A percentile compares a stretch with the other conserved stretches of the same genome.
phyloP scores from a whole-genome alignment of 805 yeast genomes.

The Saccharomycopsis fibuligera region DNA sequence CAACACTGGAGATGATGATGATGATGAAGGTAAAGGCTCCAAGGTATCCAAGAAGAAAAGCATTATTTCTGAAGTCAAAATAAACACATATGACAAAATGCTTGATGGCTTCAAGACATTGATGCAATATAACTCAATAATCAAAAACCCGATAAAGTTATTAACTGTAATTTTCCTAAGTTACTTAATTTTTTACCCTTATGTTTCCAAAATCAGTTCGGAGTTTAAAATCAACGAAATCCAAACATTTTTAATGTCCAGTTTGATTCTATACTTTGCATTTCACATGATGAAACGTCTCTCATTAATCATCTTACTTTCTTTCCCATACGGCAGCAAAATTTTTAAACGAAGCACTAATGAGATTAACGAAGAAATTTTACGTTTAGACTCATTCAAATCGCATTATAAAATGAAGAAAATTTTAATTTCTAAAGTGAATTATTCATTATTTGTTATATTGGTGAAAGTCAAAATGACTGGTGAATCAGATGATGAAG shows the following conservation, averaged over 20 bases:
- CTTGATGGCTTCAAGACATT: slow-evolving; percentile 1
- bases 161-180: slow-evolving; percentile 38
- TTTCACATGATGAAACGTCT: slow-evolving; percentile 46
- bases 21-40: neutral
- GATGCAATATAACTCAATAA: slow-evolving; percentile 1
- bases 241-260: slow-evolving; percentile 40
- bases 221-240: slow-evolving; percentile 36
- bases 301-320: slow-evolving; percentile 46
- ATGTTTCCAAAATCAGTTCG: slow-evolving; percentile 22
- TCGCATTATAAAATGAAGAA: slow-evolving; percentile 40
- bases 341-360: slow-evolving; percentile 32
- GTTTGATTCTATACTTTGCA: slow-evolving; percentile 41
- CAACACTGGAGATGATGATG: slow-evolving; percentile 3
- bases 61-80: neutral
- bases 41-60: neutral
- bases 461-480: slow-evolving; percentile 49
- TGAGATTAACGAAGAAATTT: slow-evolving; percentile 40
- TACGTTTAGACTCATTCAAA: slow-evolving; percentile 45
- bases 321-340: slow-evolving; percentile 42
- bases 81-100: slow-evolving; percentile 7
- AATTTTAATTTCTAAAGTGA: slow-evolving; percentile 54
- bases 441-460: slow-evolving; percentile 52
- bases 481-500: slow-evolving; percentile 73
- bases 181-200: slow-evolving; percentile 37
- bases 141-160: slow-evolving; percentile 27